phyloP scores from a whole-genome alignment of 2,329 filamentous ascomycete species.

The Fonsecaea pedrosoi region DNA sequence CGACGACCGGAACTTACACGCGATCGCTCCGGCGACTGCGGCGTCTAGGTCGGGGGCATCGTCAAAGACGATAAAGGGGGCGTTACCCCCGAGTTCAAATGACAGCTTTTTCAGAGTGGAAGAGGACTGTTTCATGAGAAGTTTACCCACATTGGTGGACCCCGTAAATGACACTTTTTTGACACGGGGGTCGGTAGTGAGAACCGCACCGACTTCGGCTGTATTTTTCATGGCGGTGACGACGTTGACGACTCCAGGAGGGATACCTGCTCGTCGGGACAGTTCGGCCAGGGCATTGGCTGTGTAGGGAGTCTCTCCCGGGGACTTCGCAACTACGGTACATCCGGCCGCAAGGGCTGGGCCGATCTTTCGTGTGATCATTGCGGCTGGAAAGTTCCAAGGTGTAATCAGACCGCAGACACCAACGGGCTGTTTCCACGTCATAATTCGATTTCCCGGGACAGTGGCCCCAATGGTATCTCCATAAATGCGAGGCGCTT shows the following conservation, averaged over 20 bases:
- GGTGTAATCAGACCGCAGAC: conserved; percentile 72
- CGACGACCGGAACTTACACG: conserved; percentile 90
- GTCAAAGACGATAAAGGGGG: conserved; percentile 96
- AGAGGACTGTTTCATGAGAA: conserved; percentile 90
- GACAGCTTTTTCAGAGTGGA: conserved; percentile 84
- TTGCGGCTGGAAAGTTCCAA: conserved; percentile 67
- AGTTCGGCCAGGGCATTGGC: conserved; percentile 87
- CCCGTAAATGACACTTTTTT: conserved; percentile 96
- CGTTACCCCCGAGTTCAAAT: conserved; percentile 92
- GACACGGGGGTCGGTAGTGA: conserved; percentile 78
- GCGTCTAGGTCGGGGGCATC: conserved; percentile 82
- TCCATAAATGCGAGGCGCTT: conserved; percentile 64
- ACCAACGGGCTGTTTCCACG: conserved; percentile 70
- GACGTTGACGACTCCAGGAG: conserved; percentile 88
- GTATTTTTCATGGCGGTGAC: conserved; percentile 83
- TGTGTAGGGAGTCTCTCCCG: conserved; percentile 90
- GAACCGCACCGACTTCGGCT: conserved; percentile 73
- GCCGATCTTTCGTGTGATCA: conserved; percentile 60
- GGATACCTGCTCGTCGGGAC: conserved; percentile 83
- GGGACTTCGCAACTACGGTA: conserved; percentile 90
- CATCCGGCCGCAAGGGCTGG: conserved; percentile 86
- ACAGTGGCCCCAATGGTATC: conserved; percentile 67
- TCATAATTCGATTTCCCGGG: conserved; percentile 67
- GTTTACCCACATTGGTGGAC: conserved; percentile 66
- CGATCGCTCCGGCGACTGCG: conserved; percentile 81